These are phyloP conservation scores for Leucaena leucocephala DNA, from an alignment of 306 rosid species.

Conservation along the genomic window DNA sequence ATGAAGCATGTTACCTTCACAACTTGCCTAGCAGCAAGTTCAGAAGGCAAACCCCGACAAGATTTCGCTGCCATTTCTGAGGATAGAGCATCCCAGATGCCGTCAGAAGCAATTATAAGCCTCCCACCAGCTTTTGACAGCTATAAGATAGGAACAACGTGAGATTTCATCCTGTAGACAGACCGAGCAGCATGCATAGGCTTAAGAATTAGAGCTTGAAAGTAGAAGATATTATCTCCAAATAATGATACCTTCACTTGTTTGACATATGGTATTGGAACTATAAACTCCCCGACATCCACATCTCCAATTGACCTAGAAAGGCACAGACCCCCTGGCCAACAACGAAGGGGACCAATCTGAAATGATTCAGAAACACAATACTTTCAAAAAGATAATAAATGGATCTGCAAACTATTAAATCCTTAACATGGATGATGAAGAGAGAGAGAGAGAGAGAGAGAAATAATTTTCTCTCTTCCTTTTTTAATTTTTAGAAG, in stretches of 20 bases:
- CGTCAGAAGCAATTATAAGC: conserved; percentile 73
- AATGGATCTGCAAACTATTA: conserved; percentile 23
- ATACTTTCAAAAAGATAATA: conserved; percentile 20
- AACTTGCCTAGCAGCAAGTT: conserved; percentile 80
- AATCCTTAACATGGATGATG: conserved; percentile 14
- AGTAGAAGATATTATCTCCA: not conserved
- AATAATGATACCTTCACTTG: conserved; percentile 65
- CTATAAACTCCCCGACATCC: conserved; percentile 79
- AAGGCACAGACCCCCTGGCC: conserved; percentile 80
- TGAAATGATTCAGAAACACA: conserved; percentile 48
- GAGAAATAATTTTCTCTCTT: not conserved
- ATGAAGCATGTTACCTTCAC: conserved; percentile 54
- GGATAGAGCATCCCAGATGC: conserved; percentile 79
- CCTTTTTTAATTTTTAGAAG: not conserved
- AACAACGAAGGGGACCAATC: conserved; percentile 98
- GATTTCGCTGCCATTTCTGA: conserved; percentile 68
- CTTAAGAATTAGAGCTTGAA: not conserved
- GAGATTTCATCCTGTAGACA: conserved; percentile 29
- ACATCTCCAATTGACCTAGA: conserved; percentile 79
- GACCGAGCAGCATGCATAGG: not conserved
- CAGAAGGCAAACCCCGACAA: conserved; percentile 70
- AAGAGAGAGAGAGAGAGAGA: not conserved
- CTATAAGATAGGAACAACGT: conserved; percentile 38
- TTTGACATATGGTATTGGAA: conserved; percentile 72
- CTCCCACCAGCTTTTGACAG: conserved; percentile 70